phyloP scores from a whole-genome alignment of 768 basidiomycete genomes.

The Tylopilus cervinicoccineus region DNA sequence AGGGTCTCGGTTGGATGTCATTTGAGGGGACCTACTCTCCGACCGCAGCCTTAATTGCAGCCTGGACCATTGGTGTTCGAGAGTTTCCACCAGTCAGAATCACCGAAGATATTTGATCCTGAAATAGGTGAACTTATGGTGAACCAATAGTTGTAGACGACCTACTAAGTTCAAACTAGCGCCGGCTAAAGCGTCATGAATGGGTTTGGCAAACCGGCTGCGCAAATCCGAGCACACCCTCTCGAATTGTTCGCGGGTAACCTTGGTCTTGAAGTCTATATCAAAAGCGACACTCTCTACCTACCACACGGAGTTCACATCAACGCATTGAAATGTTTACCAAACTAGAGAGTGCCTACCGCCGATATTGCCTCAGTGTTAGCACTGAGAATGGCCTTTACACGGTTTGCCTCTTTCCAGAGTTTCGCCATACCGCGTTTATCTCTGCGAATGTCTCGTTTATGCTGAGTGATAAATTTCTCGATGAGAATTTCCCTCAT shows the following conservation, averaged over 20 bases:
- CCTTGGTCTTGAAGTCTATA: conserved; percentile 80
- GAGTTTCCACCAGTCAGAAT: conserved; percentile 92
- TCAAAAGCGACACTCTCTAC: conserved; percentile 90
- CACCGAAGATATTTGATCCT: conserved; percentile 81
- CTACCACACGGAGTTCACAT: conserved; percentile 31
- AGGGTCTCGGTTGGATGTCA: not conserved
- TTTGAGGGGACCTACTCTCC: conserved; percentile 56
- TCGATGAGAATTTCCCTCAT: conserved; percentile 76
- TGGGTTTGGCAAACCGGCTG: conserved; percentile 60
- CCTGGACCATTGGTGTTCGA: conserved; percentile 88
- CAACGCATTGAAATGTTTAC: not conserved
- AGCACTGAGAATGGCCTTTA: conserved; percentile 91
- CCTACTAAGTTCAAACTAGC: conserved; percentile 67
- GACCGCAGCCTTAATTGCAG: conserved; percentile 70
- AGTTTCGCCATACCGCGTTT: conserved; percentile 88
- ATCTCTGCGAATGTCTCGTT: conserved; percentile 65
- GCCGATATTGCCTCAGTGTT: conserved; percentile 75
- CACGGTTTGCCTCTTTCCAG: conserved; percentile 88
- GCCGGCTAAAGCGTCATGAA: conserved; percentile 63
- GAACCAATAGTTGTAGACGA: not conserved
- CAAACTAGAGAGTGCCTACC: conserved; percentile 39
- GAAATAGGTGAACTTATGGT: not conserved
- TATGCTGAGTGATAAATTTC: conserved; percentile 69
- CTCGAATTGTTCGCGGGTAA: conserved; percentile 81
- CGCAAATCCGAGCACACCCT: conserved; percentile 63